Base-by-base conservation (phyloP, 2,329 filamentous ascomycete genomes). In the Blastomyces parvus region DNA sequence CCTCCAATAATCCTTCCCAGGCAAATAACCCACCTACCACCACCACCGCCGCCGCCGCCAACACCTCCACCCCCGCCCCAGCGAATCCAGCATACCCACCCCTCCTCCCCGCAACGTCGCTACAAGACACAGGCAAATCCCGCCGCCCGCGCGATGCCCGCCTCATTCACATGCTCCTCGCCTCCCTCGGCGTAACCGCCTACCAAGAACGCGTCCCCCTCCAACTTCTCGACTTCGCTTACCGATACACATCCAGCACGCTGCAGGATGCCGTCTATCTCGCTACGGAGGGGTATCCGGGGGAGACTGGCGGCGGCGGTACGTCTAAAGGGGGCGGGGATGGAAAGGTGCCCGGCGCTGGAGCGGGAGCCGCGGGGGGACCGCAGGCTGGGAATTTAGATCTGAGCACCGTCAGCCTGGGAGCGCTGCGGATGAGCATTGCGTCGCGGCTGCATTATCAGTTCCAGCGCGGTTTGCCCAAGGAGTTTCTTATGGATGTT, bases 401-500 rank as follows among this genome's bases (percentile, higher is more conserved):
- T 33, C 25, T 62, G 3, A 57, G 38, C 46, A 78, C 78, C 17
- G 78, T 88, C n/a, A 81, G 78, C 27, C 73, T 87, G 14, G 78
- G 81, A 38, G 82, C 83, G 62, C 71, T 88, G 58, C 77, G 85
- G 33, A 80, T 87, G 64, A 84, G 84, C 2, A 86, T 88, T 61
- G 82, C 82, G 1, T 83, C 81, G 55, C 77, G 85, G 19, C 76
- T 85, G 60, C 81, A 84, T 62, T 82, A 85, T 68, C 83, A 86
- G 69, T 88, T 87, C 69, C 80, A 82, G 66, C 77, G 81, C 0
- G 78, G 79, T 0, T 69, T 88, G 66, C 83, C 84, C 0, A 87
- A 87, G 70, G 85, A 87, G 68, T 86, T 84, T 64, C 75, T 86
- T 69, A 77, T 81, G 67, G 83, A 86, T 70, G 74, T 86, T 36